Conservation (phyloP, 257 asterid species). For the Striga asiatica region DNA sequence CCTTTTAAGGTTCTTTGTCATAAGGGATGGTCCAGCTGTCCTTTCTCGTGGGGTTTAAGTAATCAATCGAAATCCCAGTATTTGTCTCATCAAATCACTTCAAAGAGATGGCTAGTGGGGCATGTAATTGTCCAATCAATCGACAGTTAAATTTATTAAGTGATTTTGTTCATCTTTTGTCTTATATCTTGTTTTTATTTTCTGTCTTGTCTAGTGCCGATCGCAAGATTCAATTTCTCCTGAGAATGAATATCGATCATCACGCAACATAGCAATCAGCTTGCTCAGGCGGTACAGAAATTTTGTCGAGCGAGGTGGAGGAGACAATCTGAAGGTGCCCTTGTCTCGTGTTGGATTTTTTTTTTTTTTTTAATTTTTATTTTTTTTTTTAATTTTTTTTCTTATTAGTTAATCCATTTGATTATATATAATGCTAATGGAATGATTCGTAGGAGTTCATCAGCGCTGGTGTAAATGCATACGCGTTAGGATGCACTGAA, state of each 20-base stretch:
- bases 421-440: constrained; percentile 11
- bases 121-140: background rate
- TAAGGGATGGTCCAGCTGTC: constrained; percentile 31
- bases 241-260: constrained; percentile 78
- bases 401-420: too few relatives aligned
- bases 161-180: background rate
- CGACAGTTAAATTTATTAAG: background rate
- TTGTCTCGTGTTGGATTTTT: too few relatives aligned
- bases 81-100: constrained; percentile 32
- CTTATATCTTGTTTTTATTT: background rate
- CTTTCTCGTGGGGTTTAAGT: constrained; percentile 25
- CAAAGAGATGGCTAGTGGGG: constrained; percentile 75
- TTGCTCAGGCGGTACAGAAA: constrained; percentile 76
- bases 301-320: constrained; percentile 91
- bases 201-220: constrained; percentile 37
- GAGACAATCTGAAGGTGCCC: constrained; percentile 87
- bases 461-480: constrained; percentile 87
- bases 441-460: constrained; percentile 68
- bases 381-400: background rate
- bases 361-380: background rate
- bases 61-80: constrained; percentile 36
- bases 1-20: constrained; percentile 21
- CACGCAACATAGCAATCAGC: constrained; percentile 88
- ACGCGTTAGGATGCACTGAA: constrained; percentile 88
- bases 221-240: constrained; percentile 63